Conservation (phyloP, 164 flowering plant genomes). For the Protea cynaroides region DNA sequence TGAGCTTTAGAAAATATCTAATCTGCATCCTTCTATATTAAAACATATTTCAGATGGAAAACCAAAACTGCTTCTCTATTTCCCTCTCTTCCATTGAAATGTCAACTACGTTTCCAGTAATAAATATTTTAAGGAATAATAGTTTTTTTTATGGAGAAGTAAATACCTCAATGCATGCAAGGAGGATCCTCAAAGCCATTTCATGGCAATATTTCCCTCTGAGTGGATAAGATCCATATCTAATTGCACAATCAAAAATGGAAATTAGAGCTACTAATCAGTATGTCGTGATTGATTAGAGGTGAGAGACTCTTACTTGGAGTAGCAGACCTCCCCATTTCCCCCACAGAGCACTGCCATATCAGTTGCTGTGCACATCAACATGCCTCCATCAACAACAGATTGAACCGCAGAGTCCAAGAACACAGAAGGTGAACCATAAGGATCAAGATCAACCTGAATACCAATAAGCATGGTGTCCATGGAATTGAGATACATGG, state of each 20-base stretch:
- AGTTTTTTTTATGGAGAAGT: conserved; percentile 1
- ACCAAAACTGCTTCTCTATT: not conserved
- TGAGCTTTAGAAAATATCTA: too few species aligned
- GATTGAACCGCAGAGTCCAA: conserved; percentile 97
- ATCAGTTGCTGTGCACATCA: conserved; percentile 99
- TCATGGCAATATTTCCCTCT: conserved; percentile 96
- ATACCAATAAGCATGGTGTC: conserved; percentile 4
- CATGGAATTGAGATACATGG: not conserved
- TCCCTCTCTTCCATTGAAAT: not conserved
- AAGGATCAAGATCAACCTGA: conserved; percentile 99
- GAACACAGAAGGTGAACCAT: conserved; percentile 94
- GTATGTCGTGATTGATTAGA: not conserved
- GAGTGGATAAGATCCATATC: conserved; percentile 92
- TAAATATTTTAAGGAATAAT: not conserved
- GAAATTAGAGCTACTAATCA: conserved; percentile 8
- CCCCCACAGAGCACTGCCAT: conserved; percentile 98
- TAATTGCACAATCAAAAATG: conserved; percentile 20
- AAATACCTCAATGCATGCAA: conserved; percentile 89
- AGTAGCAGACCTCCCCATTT: conserved; percentile 96
- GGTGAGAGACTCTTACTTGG: conserved; percentile 59
- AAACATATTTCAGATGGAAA: not conserved
- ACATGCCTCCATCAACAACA: conserved; percentile 87
- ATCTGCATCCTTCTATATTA: not conserved
- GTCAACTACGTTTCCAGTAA: not conserved
- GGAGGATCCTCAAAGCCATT: conserved; percentile 96